These are phyloP conservation scores for Agaricales sp. DNA, from an alignment of 1,284 basidiomycete species.

Conservation along the genomic window DNA sequence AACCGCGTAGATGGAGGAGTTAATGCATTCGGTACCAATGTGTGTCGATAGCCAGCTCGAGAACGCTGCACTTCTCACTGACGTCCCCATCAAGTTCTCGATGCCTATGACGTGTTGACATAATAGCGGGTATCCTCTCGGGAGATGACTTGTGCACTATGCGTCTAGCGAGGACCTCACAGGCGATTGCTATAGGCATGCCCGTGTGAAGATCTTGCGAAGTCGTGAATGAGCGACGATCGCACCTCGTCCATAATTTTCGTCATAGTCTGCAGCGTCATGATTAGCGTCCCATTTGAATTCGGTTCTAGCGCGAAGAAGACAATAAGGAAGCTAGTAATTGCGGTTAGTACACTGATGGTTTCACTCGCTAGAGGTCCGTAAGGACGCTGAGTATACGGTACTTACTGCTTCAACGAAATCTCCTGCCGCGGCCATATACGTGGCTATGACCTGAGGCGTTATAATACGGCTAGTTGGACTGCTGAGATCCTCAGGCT, in stretches of 20 bases:
- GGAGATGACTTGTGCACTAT: conserved; percentile 61
- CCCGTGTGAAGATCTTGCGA: conserved; percentile 1
- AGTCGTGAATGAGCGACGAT: conserved; percentile 7
- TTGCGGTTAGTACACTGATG: conserved; percentile 1
- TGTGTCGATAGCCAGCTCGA: conserved; percentile 80
- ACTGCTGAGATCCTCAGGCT: conserved; percentile 43
- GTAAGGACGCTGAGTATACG: background rate
- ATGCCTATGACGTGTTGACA: conserved; percentile 73
- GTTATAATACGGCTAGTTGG: conserved; percentile 68
- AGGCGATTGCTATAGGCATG: conserved; percentile 53
- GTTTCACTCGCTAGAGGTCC: no score
- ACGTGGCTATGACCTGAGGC: conserved; percentile 56
- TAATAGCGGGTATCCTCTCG: conserved; percentile 57
- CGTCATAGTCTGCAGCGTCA: conserved; percentile 76
- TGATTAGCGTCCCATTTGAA: conserved; percentile 70
- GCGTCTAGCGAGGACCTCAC: conserved; percentile 80
- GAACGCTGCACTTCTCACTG: conserved; percentile 64
- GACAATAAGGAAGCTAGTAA: conserved; percentile 62
- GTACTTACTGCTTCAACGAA: conserved; percentile 68
- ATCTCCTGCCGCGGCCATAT: conserved; percentile 58
- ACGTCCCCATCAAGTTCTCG: conserved; percentile 67
- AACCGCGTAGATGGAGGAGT: conserved; percentile 2
- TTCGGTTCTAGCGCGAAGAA: conserved; percentile 70
- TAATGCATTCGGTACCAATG: no score
- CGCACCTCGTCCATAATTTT: conserved; percentile 72